These are phyloP conservation scores for Lodderomyces margitis DNA, from an alignment of 1,139 yeast species.

Conservation along the genomic window DNA sequence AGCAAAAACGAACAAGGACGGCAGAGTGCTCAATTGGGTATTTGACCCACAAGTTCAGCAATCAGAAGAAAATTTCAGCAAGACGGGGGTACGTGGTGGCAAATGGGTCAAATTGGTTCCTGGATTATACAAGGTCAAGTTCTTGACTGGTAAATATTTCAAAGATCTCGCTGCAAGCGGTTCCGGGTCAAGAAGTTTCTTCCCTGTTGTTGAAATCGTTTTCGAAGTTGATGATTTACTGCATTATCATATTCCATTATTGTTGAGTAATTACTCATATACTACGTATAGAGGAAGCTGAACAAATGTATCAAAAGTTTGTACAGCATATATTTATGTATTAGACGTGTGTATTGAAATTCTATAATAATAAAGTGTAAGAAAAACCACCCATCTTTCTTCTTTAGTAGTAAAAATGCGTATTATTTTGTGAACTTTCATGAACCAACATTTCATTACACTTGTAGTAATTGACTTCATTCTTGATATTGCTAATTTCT, in stretches of 20 bases:
- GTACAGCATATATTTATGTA: too few species aligned
- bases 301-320: too few species aligned
- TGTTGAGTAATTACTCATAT: conserved; percentile 80
- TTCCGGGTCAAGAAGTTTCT: conserved; percentile 49
- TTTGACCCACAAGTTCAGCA: conserved; percentile 32
- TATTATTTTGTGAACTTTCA: conserved; percentile 47
- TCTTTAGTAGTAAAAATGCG: conserved; percentile 48
- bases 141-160: conserved; percentile 71
- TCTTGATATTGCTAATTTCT: conserved; percentile 47
- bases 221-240: conserved; percentile 62
- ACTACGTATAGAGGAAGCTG: conserved; percentile 84
- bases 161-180: conserved; percentile 9
- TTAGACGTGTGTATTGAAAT: background rate
- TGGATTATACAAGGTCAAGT: conserved; percentile 73
- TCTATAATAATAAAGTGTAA: conserved; percentile 1
- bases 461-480: conserved; percentile 51
- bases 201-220: conserved; percentile 79
- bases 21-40: conserved; percentile 71
- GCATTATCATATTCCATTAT: conserved; percentile 85
- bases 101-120: conserved; percentile 47
- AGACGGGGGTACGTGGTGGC: conserved; percentile 33
- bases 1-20: conserved; percentile 72
- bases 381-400: background rate
- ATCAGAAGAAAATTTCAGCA: conserved; percentile 15
- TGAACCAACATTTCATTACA: conserved; percentile 57